phyloP scores from a whole-genome alignment of 176 grass and related monocot species.

The Oryza longistaminata region DNA sequence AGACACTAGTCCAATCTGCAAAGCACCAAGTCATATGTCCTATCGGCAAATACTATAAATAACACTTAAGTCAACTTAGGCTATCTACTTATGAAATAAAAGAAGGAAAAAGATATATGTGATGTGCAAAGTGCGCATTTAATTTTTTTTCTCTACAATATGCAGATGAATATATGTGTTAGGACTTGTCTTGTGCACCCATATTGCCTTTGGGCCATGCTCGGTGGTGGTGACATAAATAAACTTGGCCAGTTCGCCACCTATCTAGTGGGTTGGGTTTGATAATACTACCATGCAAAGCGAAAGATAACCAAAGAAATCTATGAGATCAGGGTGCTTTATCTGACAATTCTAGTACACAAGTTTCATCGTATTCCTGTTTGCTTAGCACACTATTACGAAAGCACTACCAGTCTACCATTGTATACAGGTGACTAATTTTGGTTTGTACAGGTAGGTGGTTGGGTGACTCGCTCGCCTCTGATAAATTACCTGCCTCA shows the following conservation, averaged over 20 bases:
- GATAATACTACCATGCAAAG: background rate
- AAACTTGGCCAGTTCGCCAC: background rate
- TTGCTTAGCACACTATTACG: background rate
- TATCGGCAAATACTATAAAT: background rate
- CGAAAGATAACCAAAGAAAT: background rate
- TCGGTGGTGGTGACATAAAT: background rate
- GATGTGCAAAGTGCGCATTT: background rate
- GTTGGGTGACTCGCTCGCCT: no score
- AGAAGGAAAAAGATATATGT: background rate
- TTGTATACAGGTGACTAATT: no score
- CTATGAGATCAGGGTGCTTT: background rate
- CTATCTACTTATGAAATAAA: background rate
- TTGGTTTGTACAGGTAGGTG: no score
- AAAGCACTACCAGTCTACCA: no score
- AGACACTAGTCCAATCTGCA: background rate
- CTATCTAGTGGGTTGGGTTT: background rate
- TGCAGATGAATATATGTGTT: background rate
- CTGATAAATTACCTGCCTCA: no score
- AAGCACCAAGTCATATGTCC: background rate
- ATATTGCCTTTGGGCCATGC: background rate
- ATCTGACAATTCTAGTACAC: background rate
- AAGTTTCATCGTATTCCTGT: background rate
- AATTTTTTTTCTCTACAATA: background rate
- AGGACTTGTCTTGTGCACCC: background rate
- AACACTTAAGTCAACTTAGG: background rate